phyloP scores from a whole-genome alignment of 2,329 filamentous ascomycete species.

The Hypoxylon sp. region DNA sequence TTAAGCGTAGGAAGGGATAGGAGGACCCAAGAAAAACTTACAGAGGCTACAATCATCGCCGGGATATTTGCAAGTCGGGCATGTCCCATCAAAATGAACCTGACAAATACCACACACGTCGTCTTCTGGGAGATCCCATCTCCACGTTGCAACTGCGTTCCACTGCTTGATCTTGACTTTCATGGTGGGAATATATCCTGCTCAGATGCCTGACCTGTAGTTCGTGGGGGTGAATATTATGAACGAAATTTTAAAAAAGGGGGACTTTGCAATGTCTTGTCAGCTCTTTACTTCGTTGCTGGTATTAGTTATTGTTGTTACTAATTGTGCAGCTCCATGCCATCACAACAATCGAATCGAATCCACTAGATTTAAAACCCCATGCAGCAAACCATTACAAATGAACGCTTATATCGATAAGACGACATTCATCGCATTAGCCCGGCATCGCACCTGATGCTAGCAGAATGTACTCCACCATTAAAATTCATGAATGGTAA shows the following conservation, averaged over 20 bases:
- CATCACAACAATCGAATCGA: conserved; percentile 19
- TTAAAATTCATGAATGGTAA: conserved; percentile 27
- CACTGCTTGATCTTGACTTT: conserved; percentile 95
- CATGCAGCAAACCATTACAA: conserved; percentile 28
- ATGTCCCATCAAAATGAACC: conserved; percentile 97
- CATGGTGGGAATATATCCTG: conserved; percentile 69
- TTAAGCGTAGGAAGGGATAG: conserved; percentile 13
- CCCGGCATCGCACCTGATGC: conserved; percentile 32
- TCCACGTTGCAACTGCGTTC: conserved; percentile 96
- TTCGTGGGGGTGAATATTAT: not conserved
- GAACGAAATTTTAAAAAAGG: not conserved
- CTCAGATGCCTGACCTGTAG: not conserved
- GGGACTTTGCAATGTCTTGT: conserved; percentile 5
- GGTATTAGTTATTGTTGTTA: conserved; percentile 11
- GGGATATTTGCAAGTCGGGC: conserved; percentile 97
- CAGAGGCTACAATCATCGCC: conserved; percentile 94
- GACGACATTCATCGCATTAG: conserved; percentile 12
- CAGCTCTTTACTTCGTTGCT: conserved; percentile 10
- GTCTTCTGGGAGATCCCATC: conserved; percentile 97
- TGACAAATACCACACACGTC: conserved; percentile 99
- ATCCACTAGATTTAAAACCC: not conserved
- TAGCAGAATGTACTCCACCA: conserved; percentile 40
- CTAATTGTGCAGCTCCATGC: conserved; percentile 3
- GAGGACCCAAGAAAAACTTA: conserved; percentile 63
- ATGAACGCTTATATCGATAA: conserved; percentile 23